Conservation (phyloP, 148 eudicot genomes). For the Rhododendron molle region DNA sequence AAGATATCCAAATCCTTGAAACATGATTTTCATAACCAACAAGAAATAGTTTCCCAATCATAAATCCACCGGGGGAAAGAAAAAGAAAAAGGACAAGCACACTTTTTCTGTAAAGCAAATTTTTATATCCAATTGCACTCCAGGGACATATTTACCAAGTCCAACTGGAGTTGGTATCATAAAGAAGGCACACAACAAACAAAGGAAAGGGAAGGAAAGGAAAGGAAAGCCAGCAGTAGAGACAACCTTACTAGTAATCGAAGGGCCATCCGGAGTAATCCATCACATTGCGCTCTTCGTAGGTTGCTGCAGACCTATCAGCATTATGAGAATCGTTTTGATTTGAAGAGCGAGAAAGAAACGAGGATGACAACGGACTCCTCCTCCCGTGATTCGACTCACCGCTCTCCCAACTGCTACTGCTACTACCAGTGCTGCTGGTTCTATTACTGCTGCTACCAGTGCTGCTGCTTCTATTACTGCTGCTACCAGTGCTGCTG, state of each 20-base stretch:
- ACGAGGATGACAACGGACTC: constrained; percentile 64
- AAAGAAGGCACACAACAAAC: constrained; percentile 20
- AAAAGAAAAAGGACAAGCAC: not conserved
- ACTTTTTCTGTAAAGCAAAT: not conserved
- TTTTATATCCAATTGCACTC: not conserved
- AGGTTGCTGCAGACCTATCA: constrained; percentile 28
- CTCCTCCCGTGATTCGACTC: constrained; percentile 51
- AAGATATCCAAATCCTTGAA: not conserved
- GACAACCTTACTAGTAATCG: constrained; percentile 35
- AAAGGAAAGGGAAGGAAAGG: constrained; percentile 1
- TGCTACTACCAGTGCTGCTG: constrained; percentile 16
- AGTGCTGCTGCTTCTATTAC: constrained; percentile 14
- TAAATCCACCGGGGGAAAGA: not conserved
- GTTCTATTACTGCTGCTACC: not conserved
- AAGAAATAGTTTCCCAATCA: not conserved
- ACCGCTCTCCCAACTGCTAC: constrained; percentile 32
- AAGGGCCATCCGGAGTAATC: constrained; percentile 61
- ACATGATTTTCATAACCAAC: not conserved
- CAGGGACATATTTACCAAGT: constrained; percentile 28
- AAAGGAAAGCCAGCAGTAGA: constrained; percentile 15
- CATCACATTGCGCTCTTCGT: constrained; percentile 48
- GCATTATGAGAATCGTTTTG: constrained; percentile 30
- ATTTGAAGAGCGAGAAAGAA: constrained; percentile 77
- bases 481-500: not conserved
- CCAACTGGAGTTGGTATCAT: constrained; percentile 20